These are phyloP conservation scores for Podaxis pistillaris DNA, from an alignment of 768 basidiomycete genomes.

Conservation along the genomic window DNA sequence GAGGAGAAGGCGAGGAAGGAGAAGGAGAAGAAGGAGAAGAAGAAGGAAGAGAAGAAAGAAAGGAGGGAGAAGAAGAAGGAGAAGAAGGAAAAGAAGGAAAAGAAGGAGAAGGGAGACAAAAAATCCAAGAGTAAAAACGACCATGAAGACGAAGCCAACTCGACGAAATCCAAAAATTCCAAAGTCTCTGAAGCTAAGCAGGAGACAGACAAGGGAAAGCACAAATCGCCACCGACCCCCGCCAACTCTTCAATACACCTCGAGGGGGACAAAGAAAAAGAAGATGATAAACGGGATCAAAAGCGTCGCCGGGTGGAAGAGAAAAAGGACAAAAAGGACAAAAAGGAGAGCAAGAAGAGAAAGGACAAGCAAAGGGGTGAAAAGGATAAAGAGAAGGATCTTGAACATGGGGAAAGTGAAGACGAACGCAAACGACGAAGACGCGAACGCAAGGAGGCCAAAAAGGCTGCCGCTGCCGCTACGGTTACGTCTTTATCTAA, in stretches of 20 bases:
- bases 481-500: not conserved
- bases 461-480: not conserved
- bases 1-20: not conserved
- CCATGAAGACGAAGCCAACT: too few species aligned
- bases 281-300: constrained; percentile 16
- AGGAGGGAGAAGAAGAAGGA: constrained; percentile 20
- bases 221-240: not conserved
- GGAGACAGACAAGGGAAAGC: constrained; percentile 14
- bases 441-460: constrained; percentile 11
- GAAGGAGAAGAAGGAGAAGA: constrained; percentile 15
- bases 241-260: not conserved
- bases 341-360: constrained; percentile 15
- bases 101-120: constrained; percentile 4
- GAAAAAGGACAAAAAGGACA: constrained; percentile 16
- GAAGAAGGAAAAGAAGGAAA: constrained; percentile 14
- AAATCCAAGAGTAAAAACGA: not conserved
- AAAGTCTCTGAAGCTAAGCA: not conserved
- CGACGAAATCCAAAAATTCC: too few species aligned
- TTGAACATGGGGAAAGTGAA: not conserved
- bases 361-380: constrained; percentile 19
- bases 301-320: constrained; percentile 17
- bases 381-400: constrained; percentile 11
- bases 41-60: constrained; percentile 19
- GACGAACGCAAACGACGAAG: constrained; percentile 15
- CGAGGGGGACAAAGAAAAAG: constrained; percentile 19